Percentiles rank a stretch among this genome's conserved stretches.
These are phyloP conservation scores for Phoma sp. DNA, from an alignment of 2,329 filamentous ascomycete species.

Conservation along the genomic window DNA sequence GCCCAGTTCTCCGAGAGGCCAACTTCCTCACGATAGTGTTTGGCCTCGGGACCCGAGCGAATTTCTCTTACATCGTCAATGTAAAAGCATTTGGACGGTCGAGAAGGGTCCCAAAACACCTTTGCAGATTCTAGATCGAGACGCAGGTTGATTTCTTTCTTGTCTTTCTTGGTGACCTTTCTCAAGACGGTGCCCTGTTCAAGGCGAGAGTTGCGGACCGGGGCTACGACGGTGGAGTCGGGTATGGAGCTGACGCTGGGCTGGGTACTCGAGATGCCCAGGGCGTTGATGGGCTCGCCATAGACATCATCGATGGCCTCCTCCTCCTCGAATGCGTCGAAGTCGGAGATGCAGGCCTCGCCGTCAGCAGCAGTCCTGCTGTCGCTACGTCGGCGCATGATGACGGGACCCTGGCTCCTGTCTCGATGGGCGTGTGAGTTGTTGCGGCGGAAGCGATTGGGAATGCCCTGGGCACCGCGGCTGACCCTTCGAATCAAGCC, in stretches of 20 bases:
- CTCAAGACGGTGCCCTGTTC: conserved; percentile 78
- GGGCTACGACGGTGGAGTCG: conserved; percentile 60
- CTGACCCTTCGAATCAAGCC: conserved; percentile 84
- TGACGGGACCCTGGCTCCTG: conserved; percentile 85
- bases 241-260: conserved; percentile 47
- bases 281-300: conserved; percentile 48
- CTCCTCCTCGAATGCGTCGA: conserved; percentile 59
- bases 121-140: conserved; percentile 85
- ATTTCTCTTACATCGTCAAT: conserved; percentile 96
- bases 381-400: conserved; percentile 86
- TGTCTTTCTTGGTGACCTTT: conserved; percentile 86
- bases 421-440: conserved; percentile 78
- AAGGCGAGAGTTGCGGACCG: conserved; percentile 77
- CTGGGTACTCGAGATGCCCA: conserved; percentile 49
- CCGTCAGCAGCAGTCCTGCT: conserved; percentile 73
- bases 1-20: conserved; percentile 72
- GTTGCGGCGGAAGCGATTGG: conserved; percentile 74
- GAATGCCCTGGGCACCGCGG: conserved; percentile 75
- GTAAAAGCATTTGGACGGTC: conserved; percentile 83
- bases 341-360: conserved; percentile 56
- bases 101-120: conserved; percentile 83
- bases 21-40: conserved; percentile 88
- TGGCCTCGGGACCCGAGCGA: conserved; percentile 79
- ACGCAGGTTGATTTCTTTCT: conserved; percentile 73
- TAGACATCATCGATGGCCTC: conserved; percentile 57